Conservation (phyloP, 148 eudicot species). For the Drosera capensis region DNA sequence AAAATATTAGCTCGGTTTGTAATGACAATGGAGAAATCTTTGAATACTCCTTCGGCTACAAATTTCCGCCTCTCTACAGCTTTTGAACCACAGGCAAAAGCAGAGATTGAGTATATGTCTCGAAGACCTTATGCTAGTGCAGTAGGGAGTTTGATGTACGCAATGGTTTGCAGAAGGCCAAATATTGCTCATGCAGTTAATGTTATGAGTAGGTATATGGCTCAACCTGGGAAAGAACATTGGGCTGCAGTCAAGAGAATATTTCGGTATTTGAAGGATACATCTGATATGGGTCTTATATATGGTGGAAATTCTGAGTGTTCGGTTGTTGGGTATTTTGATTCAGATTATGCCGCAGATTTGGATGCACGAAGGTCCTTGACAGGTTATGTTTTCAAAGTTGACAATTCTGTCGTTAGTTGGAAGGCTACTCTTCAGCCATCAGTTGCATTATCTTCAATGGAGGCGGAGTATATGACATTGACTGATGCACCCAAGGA, state of each 20-base stretch:
- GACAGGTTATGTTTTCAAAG: too few relatives aligned
- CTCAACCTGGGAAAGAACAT: too few relatives aligned
- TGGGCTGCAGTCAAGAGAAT: too few relatives aligned
- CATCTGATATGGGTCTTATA: too few relatives aligned
- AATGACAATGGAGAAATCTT: slow-evolving; percentile 4
- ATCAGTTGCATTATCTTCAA: too few relatives aligned
- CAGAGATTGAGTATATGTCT: slow-evolving; percentile 9
- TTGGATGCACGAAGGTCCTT: background rate
- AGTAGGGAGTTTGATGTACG: slow-evolving; percentile 15
- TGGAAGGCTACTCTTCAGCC: too few relatives aligned
- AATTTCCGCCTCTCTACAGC: slow-evolving; percentile 6
- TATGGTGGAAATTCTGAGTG: background rate
- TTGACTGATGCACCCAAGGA: too few relatives aligned
- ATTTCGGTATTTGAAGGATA: too few relatives aligned
- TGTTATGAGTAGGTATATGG: too few relatives aligned
- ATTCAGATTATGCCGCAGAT: background rate
- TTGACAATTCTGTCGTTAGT: too few relatives aligned
- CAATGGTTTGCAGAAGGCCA: slow-evolving; percentile 13
- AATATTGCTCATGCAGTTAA: slow-evolving; percentile 13
- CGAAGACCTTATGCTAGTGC: slow-evolving; percentile 12
- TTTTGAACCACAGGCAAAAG: slow-evolving; percentile 3
- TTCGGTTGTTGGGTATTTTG: background rate
- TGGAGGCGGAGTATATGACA: too few relatives aligned
- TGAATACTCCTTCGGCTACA: slow-evolving; percentile 9
- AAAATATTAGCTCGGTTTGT: slow-evolving; percentile 2